phyloP scores from a whole-genome alignment of 768 basidiomycete species.

The Lyophyllum semitale region DNA sequence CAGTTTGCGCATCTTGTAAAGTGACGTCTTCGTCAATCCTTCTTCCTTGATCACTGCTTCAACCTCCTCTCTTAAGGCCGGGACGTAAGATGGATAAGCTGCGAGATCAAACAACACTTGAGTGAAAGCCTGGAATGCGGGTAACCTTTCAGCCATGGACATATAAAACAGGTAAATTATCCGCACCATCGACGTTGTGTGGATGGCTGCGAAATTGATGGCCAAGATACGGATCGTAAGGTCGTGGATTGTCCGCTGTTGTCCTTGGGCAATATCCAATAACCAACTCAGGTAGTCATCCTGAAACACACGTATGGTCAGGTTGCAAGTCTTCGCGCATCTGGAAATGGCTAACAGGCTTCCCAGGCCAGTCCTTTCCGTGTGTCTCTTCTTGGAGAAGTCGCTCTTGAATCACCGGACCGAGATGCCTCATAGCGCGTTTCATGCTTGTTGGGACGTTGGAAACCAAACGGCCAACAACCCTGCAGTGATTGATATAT shows the following conservation, averaged over 20 bases:
- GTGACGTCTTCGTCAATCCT: conserved; percentile 25
- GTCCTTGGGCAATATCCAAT: conserved; percentile 34
- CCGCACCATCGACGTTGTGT: conserved; percentile 37
- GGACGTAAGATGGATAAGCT: conserved; percentile 29
- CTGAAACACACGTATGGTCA: conserved; percentile 23
- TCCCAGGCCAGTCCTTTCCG: conserved; percentile 31
- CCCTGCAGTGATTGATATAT: neutral
- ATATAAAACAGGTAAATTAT: neutral
- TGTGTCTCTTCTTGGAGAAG: conserved; percentile 27
- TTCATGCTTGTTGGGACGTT: conserved; percentile 22
- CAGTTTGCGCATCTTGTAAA: conserved; percentile 36
- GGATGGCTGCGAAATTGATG: conserved; percentile 39
- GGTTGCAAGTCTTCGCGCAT: neutral
- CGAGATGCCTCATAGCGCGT: conserved; percentile 25
- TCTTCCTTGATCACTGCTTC: conserved; percentile 34
- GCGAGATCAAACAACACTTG: conserved; percentile 40
- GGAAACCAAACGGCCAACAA: conserved; percentile 25
- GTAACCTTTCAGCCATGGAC: neutral
- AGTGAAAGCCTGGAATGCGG: conserved; percentile 31
- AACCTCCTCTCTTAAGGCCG: conserved; percentile 44
- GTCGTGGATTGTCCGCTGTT: conserved; percentile 29
- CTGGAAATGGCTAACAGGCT: conserved; percentile 26
- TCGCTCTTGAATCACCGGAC: conserved; percentile 32
- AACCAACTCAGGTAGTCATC: conserved; percentile 51
- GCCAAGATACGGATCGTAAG: conserved; percentile 30